phyloP scores from a whole-genome alignment of 805 yeast species.

The Teunomyces gatunensis region DNA sequence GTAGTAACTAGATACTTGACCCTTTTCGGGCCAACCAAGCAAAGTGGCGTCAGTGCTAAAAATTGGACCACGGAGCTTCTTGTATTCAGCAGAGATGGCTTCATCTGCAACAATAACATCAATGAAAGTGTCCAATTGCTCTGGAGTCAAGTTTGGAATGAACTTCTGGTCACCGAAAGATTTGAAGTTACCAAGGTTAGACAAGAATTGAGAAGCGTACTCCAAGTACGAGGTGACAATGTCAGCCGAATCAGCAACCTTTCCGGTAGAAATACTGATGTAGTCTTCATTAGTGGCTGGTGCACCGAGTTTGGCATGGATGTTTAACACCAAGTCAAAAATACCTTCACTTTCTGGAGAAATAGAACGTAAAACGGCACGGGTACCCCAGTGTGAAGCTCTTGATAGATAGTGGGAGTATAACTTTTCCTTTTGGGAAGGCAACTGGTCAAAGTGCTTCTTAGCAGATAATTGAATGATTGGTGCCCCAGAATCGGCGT shows the following conservation, averaged over 20 bases:
- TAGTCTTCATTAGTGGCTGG: constrained; percentile 39
- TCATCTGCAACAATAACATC: constrained; percentile 41
- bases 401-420: constrained; percentile 83
- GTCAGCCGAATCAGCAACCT: constrained; percentile 29
- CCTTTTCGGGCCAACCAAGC: constrained; percentile 76
- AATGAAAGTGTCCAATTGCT: constrained; percentile 47
- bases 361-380: constrained; percentile 77
- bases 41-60: constrained; percentile 51
- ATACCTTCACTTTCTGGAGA: constrained; percentile 78
- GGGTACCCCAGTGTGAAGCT: constrained; percentile 81
- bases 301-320: constrained; percentile 52
- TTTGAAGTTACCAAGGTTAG: constrained; percentile 76
- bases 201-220: constrained; percentile 71
- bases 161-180: constrained; percentile 89
- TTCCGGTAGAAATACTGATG: constrained; percentile 33
- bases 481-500: constrained; percentile 44
- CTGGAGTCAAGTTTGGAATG: constrained; percentile 58
- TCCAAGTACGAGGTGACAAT: constrained; percentile 53
- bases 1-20: constrained; percentile 76
- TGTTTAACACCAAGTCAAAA: constrained; percentile 61
- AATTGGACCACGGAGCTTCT: constrained; percentile 45
- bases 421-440: constrained; percentile 50
- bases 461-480: constrained; percentile 55
- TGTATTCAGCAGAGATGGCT: constrained; percentile 33
- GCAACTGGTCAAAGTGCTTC: constrained; percentile 63